A percentile compares a stretch with the other conserved stretches of the same genome.
Conservation (phyloP, 2,329 filamentous ascomycete genomes). For the Teratosphaeriaceae sp. region DNA sequence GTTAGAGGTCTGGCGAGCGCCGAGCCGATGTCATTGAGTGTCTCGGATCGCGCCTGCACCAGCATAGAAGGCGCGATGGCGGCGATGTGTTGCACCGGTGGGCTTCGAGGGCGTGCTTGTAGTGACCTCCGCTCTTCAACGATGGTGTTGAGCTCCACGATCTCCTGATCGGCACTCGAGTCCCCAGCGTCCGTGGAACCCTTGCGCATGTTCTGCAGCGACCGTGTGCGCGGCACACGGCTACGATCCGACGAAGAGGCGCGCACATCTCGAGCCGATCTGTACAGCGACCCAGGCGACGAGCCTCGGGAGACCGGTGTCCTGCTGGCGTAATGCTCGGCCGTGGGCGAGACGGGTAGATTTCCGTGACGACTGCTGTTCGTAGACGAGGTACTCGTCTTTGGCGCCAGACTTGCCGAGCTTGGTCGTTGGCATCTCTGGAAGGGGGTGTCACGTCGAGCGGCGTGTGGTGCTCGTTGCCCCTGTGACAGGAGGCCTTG, state of each 20-base stretch:
- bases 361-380: background rate
- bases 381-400: background rate
- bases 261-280: conserved; percentile 24
- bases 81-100: conserved; percentile 36
- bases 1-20: conserved; percentile 37
- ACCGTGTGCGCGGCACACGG: conserved; percentile 30
- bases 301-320: conserved; percentile 22
- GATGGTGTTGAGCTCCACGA: conserved; percentile 44
- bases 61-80: conserved; percentile 40
- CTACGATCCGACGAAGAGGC: conserved; percentile 22
- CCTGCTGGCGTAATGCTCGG: conserved; percentile 10
- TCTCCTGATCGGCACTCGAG: conserved; percentile 39
- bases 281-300: conserved; percentile 18
- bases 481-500: conserved; percentile 6
- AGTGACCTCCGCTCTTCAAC: conserved; percentile 42
- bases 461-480: conserved; percentile 8
- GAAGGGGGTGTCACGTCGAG: conserved; percentile 12
- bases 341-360: background rate
- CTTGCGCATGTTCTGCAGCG: conserved; percentile 13
- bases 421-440: conserved; percentile 12
- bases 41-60: conserved; percentile 41
- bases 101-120: conserved; percentile 18
- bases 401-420: background rate
- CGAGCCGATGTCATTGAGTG: conserved; percentile 43
- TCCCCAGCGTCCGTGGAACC: conserved; percentile 17